Evolutionary conservation across 768 basidiomycete species (phyloP).

Genomic region (Mycena metata): DNA sequence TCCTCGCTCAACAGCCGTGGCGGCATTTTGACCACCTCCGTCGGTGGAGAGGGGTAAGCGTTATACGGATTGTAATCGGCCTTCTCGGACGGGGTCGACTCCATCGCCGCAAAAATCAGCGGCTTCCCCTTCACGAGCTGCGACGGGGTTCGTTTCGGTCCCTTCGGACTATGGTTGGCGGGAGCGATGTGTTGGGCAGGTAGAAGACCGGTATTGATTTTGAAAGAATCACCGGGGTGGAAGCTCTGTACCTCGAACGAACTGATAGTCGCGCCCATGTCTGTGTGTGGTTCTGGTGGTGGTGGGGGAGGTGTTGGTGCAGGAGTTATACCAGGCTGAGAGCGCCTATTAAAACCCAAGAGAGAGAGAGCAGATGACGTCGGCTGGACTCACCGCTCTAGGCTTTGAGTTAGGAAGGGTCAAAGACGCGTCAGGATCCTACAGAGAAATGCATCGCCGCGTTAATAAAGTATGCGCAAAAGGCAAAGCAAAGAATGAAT

Average conservation of each 20-base stretch:
- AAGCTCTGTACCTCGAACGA: conserved; percentile 38
- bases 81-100: conserved; percentile 39
- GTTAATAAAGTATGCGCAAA: conserved; percentile 35
- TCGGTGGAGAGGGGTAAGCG: conserved; percentile 26
- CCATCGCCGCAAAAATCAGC: conserved; percentile 72
- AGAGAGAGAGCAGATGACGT: conserved; percentile 31
- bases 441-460: conserved; percentile 27
- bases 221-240: conserved; percentile 31
- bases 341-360: conserved; percentile 30
- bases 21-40: conserved; percentile 24
- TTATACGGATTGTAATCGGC: conserved; percentile 29
- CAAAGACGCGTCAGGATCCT: conserved; percentile 36
- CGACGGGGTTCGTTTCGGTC: conserved; percentile 36
- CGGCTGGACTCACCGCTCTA: conserved; percentile 28
- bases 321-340: conserved; percentile 20
- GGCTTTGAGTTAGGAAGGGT: conserved; percentile 27
- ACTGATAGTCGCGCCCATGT: conserved; percentile 40
- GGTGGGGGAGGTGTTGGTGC: conserved; percentile 20
- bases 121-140: conserved; percentile 61
- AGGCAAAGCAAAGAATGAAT: conserved; percentile 29
- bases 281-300: conserved; percentile 15
- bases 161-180: conserved; percentile 14
- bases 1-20: conserved; percentile 22
- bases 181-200: conserved; percentile 31
- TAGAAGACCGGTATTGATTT: conserved; percentile 34